Conservation (phyloP, 495 filamentous ascomycete genomes). For the Aspergillus wentii region DNA sequence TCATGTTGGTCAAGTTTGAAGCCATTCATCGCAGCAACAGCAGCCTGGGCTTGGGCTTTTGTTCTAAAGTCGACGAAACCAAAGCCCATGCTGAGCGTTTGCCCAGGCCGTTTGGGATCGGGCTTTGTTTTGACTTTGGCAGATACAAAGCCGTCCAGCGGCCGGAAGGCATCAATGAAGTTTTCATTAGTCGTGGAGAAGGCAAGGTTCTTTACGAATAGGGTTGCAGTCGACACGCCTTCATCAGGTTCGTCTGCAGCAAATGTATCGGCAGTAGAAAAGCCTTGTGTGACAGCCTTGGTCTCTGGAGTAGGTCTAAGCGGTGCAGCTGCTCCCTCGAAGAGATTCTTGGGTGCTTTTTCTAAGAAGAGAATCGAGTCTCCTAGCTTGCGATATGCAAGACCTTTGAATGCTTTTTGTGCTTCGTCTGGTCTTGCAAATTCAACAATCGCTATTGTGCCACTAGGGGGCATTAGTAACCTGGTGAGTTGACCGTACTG, state of each 20-base stretch:
- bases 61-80: constrained; percentile 87
- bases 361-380: constrained; percentile 90
- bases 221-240: constrained; percentile 60
- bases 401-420: constrained; percentile 69
- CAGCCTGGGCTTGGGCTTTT: constrained; percentile 71
- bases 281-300: constrained; percentile 40
- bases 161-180: constrained; percentile 68
- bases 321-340: constrained; percentile 39
- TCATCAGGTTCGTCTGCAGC: constrained; percentile 49
- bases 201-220: constrained; percentile 90
- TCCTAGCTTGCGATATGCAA: constrained; percentile 87
- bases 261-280: constrained; percentile 54
- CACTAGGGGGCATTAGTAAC: constrained; percentile 86
- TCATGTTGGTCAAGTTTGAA: constrained; percentile 80
- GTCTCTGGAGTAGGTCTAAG: constrained; percentile 22
- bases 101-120: constrained; percentile 76
- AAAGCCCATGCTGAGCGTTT: constrained; percentile 91
- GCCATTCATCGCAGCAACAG: constrained; percentile 79
- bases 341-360: constrained; percentile 83
- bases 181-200: constrained; percentile 78
- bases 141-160: constrained; percentile 79
- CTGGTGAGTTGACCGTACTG: constrained; percentile 61
- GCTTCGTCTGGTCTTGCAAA: constrained; percentile 74
- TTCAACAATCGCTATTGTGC: constrained; percentile 89
- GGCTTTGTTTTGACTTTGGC: constrained; percentile 83